Base-by-base conservation (phyloP, 2,329 filamentous ascomycete species). In the Sphaerulina populicola region DNA sequence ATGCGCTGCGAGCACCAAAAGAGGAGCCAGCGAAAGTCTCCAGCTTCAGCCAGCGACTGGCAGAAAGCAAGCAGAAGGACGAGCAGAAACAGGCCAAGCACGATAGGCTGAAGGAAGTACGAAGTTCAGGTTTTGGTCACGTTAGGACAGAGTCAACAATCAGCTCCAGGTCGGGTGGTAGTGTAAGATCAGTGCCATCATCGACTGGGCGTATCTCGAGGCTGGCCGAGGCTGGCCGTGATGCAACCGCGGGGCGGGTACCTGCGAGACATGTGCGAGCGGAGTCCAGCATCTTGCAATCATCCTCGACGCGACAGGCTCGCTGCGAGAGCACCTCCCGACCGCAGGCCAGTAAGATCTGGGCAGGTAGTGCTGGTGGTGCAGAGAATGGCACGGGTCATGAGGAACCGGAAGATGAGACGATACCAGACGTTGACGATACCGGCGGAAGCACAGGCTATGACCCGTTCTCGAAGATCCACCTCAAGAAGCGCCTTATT, bases 41-140 rank as follows among this genome's bases (percentile, higher is more conserved):
- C 60, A 76, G 81, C 49, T 98, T 97, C 69, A 95, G 86, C 64
- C 89, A 97, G 68, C 78, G 90, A 42, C 79, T 98, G 54, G 83
- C 86, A 1, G 81, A 86, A 44, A 83, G 82, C 35, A 80, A 71
- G 52, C 60, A 61, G 21, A 68, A 68, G 39, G 70, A 72, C 12
- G 68, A 69, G 37, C 68, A 72, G 51, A 66, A 67, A 18, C 66
- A 74, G 51, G 72, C 69, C 10, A 75, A 72, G 56, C 64, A 72
- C 14, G 64, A 70, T 1, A 68, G 70, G 14, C 68, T 75, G 2
- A 67, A 72, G 54, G 64, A 68, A 43, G 61, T 69, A 11, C 65
- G 74, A 52, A 72, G 68, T 31, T 60, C 60, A 50, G 65, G 61
- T 2, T 68, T 69, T 45, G 54, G 49, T 31, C 53, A 54, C 41